Base-by-base conservation (phyloP, 805 yeast genomes). In the Ogataea paradorogensis region DNA sequence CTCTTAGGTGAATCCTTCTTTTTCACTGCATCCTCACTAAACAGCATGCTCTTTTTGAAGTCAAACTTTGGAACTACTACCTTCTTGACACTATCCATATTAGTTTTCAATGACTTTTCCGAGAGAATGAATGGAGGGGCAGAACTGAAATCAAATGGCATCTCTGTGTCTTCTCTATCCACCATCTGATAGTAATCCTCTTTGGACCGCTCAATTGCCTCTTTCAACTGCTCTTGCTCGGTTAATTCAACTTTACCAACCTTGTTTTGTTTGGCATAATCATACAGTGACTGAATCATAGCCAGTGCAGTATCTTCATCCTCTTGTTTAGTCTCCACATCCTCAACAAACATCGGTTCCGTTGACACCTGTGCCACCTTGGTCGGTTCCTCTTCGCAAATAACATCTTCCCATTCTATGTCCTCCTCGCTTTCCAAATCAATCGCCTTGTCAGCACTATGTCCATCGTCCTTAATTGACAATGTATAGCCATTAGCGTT, bases 401-500 rank as follows among this genome's bases (percentile, higher is more conserved):
- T 15, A 33, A 84, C 84, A 47, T 85, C 95, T 51, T 84, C 90
- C 81, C 85, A 81, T 29, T 80, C 89, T 20, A 71, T 66, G 6
- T 72, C 81, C 7, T 39, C 43, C 13, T 51, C 42, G 13, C 38
- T 41, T 21, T 51, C 56, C 15, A 45, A 30, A 9, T 46, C 53
- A 33, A 81, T 74, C 0, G 88, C 81, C 31, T 72, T 70, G 0
- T 60, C 55, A 0, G 49, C 50, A 9, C 62, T 62, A 3, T 67
- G 62, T 1, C 74, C 75, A 34, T 67, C 67, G 4, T 63, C 61
- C 11, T 67, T 66, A 26, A 90, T 64, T 0, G 91, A 78, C 31
- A 90, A 61, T 0, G 89, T 78, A 86, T 93, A 90, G 0, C 97
- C 97, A 48, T 80, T 82, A 9, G 82, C 86, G 27, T 82, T 84